Evolutionary conservation across 768 basidiomycete genomes (phyloP), one percentile per base, ranked within the genome.

Genomic region (Serendipita indica): DNA sequence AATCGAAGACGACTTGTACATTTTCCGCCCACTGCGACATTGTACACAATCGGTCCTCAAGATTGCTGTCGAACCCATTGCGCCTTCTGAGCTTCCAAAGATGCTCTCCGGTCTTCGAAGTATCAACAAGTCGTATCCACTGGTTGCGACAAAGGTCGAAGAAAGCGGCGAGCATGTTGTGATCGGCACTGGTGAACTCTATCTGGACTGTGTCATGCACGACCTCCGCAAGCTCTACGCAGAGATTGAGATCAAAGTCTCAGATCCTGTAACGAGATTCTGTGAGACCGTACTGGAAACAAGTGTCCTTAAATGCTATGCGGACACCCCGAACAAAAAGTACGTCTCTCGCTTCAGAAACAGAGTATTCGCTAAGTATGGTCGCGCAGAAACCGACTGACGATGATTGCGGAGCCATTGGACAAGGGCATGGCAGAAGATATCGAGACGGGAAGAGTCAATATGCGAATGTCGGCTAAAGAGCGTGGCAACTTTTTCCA

Each of bases 171-270:
- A 99, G 69, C 96, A 99, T 69, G 89, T 99, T 60, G 72, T 99
- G 61, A 82, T 98, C 62, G 96, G 96, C 57, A 97, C 96, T 1
- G 96, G 96, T 54, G 96, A 99, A 68, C 74, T 99, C 56, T 98
- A 94, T 72, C 75, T 99, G 65, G 96, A 99, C 68, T 94, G 86
- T 63, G 87, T 94, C 43, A 83, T 99, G 83, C 94, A 99, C 66
- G 96, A 99, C 71, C 72, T 99, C 56, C 77, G 96, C 62, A 80
- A 78, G 61, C 67, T 98, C 61, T 99, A 94, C 73, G 83, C 92
- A 30, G 96, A 99, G 74, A 96, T 98, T 64, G 96, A 99, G 76
- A 97, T 99, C 77, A 99, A 99, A 75, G 92, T 98, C 13, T 98
- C 94, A 22, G 96, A 99, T 74, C 96, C 96, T 1, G 92, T 98